phyloP scores from a whole-genome alignment of 768 basidiomycete species.

The Pisolithus orientalis region DNA sequence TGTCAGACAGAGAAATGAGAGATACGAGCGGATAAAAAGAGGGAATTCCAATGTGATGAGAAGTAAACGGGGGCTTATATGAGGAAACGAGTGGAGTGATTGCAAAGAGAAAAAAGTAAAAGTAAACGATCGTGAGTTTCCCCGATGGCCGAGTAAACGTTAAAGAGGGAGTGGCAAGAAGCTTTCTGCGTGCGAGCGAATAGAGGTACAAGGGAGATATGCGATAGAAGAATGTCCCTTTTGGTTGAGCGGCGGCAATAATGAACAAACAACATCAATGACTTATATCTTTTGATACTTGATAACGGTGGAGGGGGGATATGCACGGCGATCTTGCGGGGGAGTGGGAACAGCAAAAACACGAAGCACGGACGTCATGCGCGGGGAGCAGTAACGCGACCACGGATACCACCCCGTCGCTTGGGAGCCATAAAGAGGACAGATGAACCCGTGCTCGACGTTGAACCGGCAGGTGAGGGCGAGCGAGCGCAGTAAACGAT shows the following conservation, averaged over 20 bases:
- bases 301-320: neutral
- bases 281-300: neutral
- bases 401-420: constrained; percentile 9
- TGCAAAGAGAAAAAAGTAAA: neutral
- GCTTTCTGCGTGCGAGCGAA: constrained; percentile 1
- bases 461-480: constrained; percentile 13
- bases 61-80: neutral
- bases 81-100: neutral
- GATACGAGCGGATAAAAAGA: neutral
- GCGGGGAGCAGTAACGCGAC: constrained; percentile 10
- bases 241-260: constrained; percentile 2
- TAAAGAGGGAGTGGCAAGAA: neutral
- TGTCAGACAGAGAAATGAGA: neutral
- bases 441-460: constrained; percentile 22
- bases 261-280: constrained; percentile 1
- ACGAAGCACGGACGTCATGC: constrained; percentile 8
- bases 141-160: neutral
- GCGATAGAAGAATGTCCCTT: constrained; percentile 16
- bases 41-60: neutral
- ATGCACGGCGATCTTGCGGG: constrained; percentile 4
- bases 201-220: constrained; percentile 4
- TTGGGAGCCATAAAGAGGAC: constrained; percentile 27
- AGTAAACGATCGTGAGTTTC: neutral
- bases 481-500: constrained; percentile 14
- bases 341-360: neutral